A percentile compares a stretch with the other conserved stretches of the same genome.
Conservation (phyloP, 192 early-diverging fungal species). For the Coemansia sp. region DNA sequence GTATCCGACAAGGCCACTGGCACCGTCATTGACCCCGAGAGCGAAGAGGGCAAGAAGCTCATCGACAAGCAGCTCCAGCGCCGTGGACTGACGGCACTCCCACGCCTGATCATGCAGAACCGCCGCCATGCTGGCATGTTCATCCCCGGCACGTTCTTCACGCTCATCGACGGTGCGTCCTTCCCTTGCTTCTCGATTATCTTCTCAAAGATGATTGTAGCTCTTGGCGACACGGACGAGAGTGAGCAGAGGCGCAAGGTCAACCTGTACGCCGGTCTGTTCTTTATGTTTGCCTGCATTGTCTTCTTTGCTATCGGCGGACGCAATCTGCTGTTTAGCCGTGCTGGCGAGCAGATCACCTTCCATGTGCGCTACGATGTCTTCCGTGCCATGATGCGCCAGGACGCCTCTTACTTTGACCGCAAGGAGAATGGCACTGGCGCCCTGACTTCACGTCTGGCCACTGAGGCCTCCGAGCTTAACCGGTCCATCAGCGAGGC, state of each 20-base stretch:
- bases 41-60: slow-evolving; percentile 25
- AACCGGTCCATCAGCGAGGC: slow-evolving; percentile 55
- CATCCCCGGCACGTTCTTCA: slow-evolving; percentile 58
- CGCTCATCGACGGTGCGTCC: slow-evolving; percentile 67
- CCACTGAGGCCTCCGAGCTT: slow-evolving; percentile 73
- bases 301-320: slow-evolving; percentile 57
- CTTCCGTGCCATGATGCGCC: slow-evolving; percentile 75
- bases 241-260: slow-evolving; percentile 34
- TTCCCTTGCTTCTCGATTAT: slow-evolving; percentile 79
- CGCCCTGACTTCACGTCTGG: slow-evolving; percentile 74
- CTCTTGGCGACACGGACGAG: slow-evolving; percentile 22
- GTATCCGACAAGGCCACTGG: neutral
- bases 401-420: slow-evolving; percentile 90
- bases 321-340: slow-evolving; percentile 60
- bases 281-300: slow-evolving; percentile 62
- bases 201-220: slow-evolving; percentile 55
- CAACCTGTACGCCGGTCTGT: slow-evolving; percentile 59
- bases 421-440: slow-evolving; percentile 72
- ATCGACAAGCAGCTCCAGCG: slow-evolving; percentile 14
- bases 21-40: slow-evolving; percentile 4
- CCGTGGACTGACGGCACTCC: slow-evolving; percentile 17
- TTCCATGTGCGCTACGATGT: slow-evolving; percentile 60
- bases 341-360: slow-evolving; percentile 72
- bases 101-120: slow-evolving; percentile 46
- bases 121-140: slow-evolving; percentile 43